Percentiles rank a stretch among this genome's conserved stretches.
Evolutionary conservation across 179 eudicot species (phyloP).

Genomic region (Gypsophila paniculata): DNA sequence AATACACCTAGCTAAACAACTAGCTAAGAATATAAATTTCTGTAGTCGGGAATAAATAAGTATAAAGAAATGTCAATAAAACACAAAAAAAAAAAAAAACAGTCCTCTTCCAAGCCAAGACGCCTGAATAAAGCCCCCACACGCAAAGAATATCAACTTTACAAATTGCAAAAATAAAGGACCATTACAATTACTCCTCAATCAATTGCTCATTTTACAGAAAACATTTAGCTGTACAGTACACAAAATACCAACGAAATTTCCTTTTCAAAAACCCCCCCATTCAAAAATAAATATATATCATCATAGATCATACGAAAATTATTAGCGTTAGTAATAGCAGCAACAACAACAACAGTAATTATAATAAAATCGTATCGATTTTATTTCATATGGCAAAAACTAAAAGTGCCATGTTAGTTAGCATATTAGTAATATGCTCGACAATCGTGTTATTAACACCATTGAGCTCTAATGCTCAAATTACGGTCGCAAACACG

Average conservation of each 20-base stretch:
- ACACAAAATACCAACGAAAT: background rate
- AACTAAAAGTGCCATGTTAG: constrained; percentile 1
- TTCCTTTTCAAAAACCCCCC: constrained; percentile 5
- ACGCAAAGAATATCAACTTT: constrained; percentile 14
- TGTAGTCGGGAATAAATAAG: no score
- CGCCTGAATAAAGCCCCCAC: constrained; percentile 15
- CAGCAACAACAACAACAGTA: background rate
- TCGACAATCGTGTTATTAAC: background rate
- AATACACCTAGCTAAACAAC: no score
- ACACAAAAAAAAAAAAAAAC: background rate
- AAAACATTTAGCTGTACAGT: background rate
- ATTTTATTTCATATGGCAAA: constrained; percentile 5
- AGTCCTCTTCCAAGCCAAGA: background rate
- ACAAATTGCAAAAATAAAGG: background rate
- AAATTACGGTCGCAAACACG: background rate
- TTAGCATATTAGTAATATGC: background rate
- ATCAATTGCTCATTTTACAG: background rate
- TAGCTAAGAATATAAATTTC: no score
- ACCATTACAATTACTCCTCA: no score
- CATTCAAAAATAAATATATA: background rate
- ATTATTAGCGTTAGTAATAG: background rate
- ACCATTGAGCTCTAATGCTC: constrained; percentile 16
- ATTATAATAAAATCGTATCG: background rate
- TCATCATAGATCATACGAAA: constrained; percentile 5
- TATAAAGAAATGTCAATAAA: background rate